phyloP scores from a whole-genome alignment of 192 early-diverging fungal species.

The Rhizoclosmatium sp. region DNA sequence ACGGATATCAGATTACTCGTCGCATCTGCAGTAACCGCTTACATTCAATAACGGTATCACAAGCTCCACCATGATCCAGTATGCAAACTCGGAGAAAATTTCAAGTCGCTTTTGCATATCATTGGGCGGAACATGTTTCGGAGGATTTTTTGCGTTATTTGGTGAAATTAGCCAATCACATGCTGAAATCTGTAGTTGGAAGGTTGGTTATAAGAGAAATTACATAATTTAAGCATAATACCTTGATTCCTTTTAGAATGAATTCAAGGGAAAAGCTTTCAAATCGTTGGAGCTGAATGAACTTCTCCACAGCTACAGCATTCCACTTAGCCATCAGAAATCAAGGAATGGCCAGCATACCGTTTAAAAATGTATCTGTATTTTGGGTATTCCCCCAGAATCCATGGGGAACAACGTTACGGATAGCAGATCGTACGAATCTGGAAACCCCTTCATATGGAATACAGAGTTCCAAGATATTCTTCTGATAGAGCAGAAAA shows the following conservation, averaged over 20 bases:
- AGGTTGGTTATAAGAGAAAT: not conserved
- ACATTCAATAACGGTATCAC: slow-evolving; percentile 68
- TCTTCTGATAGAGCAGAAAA: not conserved
- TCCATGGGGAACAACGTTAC: slow-evolving; percentile 65
- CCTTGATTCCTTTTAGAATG: slow-evolving; percentile 63
- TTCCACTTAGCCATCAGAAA: not conserved
- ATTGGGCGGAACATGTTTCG: slow-evolving; percentile 48
- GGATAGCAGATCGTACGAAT: slow-evolving; percentile 35
- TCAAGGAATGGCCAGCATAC: slow-evolving; percentile 23
- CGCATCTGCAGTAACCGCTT: slow-evolving; percentile 2
- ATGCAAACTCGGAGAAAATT: slow-evolving; percentile 67
- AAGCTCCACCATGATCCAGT: slow-evolving; percentile 71
- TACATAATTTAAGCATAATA: slow-evolving; percentile 17
- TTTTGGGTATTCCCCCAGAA: slow-evolving; percentile 73
- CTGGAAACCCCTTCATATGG: slow-evolving; percentile 19
- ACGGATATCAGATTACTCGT: slow-evolving; percentile 42
- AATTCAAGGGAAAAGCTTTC: slow-evolving; percentile 69
- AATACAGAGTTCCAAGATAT: slow-evolving; percentile 18
- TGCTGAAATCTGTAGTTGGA: slow-evolving; percentile 11
- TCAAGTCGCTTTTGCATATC: slow-evolving; percentile 60
- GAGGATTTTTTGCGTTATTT: not conserved
- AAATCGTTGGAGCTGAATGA: slow-evolving; percentile 64
- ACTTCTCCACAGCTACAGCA: slow-evolving; percentile 55
- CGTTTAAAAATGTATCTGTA: slow-evolving; percentile 55
- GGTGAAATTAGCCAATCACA: slow-evolving; percentile 27